These are phyloP conservation scores for Pseudevernia furfuracea DNA, from an alignment of 495 filamentous ascomycete genomes.

Conservation along the genomic window DNA sequence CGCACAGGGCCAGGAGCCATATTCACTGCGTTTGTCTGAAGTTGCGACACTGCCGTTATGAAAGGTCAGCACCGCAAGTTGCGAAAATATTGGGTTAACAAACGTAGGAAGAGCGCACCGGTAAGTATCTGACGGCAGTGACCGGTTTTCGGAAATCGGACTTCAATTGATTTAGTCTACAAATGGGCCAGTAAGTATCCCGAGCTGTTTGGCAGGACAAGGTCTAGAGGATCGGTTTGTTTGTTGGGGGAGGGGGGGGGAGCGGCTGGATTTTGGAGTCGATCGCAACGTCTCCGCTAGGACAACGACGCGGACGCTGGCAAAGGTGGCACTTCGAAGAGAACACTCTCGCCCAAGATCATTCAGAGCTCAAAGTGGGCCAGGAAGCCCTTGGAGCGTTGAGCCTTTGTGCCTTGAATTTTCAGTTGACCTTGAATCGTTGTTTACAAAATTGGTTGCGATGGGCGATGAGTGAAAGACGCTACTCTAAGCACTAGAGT, in stretches of 20 bases:
- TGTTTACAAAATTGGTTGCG: constrained; percentile 7
- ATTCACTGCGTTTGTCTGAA: not conserved
- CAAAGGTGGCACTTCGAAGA: not conserved
- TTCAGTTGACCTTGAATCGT: not conserved
- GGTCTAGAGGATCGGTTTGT: not conserved
- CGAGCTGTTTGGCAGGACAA: not conserved
- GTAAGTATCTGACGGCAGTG: not conserved
- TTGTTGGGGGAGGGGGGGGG: constrained; percentile 3
- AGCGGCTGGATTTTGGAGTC: constrained; percentile 8
- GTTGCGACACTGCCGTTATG: not conserved
- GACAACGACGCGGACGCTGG: not conserved
- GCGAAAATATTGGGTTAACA: not conserved
- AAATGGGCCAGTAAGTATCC: not conserved
- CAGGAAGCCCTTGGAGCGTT: not conserved
- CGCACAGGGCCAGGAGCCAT: constrained; percentile 27
- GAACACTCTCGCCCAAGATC: no score
- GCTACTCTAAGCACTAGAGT: not conserved
- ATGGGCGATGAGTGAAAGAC: constrained; percentile 1
- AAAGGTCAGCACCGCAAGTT: not conserved
- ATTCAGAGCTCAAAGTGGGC: not conserved
- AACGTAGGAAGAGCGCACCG: not conserved
- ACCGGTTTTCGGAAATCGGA: not conserved
- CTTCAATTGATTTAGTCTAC: not conserved
- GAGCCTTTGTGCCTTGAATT: not conserved
- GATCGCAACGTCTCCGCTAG: not conserved